Percentiles rank a stretch among this genome's conserved stretches.
Conservation (phyloP, 2,329 filamentous ascomycete genomes). For the Aspergillus sp. region DNA sequence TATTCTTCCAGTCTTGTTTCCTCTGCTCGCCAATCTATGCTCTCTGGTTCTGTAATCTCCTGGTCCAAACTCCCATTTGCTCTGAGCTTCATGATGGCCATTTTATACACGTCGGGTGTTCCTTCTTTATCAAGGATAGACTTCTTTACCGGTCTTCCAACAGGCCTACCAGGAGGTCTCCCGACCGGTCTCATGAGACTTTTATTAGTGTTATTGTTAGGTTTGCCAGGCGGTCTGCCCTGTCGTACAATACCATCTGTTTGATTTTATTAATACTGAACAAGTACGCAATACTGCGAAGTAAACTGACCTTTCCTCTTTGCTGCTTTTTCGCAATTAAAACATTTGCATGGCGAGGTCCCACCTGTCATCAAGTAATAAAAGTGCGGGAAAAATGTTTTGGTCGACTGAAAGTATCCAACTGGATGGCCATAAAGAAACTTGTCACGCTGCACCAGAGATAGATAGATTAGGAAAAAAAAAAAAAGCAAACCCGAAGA, state of each 20-base stretch:
- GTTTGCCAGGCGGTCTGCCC: conserved; percentile 2
- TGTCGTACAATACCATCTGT: conserved; percentile 1
- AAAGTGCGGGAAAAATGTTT: conserved; percentile 55
- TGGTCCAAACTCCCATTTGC: conserved; percentile 37
- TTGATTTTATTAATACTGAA: neutral
- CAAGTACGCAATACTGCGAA: too few species aligned
- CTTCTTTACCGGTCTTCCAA: conserved; percentile 1
- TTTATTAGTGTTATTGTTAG: conserved; percentile 2
- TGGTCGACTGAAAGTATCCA: conserved; percentile 50
- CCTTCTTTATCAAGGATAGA: conserved; percentile 45
- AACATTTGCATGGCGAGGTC: conserved; percentile 45
- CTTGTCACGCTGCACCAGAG: conserved; percentile 42
- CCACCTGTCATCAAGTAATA: conserved; percentile 49
- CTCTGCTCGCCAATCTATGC: conserved; percentile 55
- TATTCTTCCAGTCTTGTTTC: conserved; percentile 37
- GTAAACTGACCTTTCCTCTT: conserved; percentile 3
- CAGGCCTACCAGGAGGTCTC: conserved; percentile 4
- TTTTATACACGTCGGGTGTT: conserved; percentile 50
- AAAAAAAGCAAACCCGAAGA: neutral
- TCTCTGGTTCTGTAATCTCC: conserved; percentile 45
- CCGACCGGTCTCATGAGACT: conserved; percentile 4
- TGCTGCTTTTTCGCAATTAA: conserved; percentile 36
- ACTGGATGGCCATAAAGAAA: conserved; percentile 56
- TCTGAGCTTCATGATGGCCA: conserved; percentile 46
- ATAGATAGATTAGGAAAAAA: neutral